phyloP scores from a whole-genome alignment of 106 monocot species.

The Dioscorea dumetorum region DNA sequence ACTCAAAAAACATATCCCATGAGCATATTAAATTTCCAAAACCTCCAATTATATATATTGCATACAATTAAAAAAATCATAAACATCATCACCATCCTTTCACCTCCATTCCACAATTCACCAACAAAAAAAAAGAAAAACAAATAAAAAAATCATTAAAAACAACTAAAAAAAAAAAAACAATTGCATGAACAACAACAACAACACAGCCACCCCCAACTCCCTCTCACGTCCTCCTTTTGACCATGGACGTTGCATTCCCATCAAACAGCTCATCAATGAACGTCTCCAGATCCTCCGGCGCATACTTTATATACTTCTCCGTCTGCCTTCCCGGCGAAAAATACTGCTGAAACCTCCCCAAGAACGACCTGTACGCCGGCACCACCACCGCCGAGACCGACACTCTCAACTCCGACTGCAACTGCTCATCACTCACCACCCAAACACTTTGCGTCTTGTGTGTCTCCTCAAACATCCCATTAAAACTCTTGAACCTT shows the following conservation, averaged over 20 bases:
- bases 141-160: too few relatives aligned
- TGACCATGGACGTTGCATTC: background rate
- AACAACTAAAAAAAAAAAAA: too few relatives aligned
- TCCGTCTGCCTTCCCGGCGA: constrained; percentile 9
- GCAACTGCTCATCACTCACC: constrained; percentile 14
- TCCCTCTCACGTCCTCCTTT: background rate
- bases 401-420: constrained; percentile 12
- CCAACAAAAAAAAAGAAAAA: too few relatives aligned
- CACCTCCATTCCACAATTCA: too few relatives aligned
- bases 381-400: constrained; percentile 16
- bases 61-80: too few relatives aligned
- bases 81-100: too few relatives aligned
- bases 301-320: constrained; percentile 14
- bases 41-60: too few relatives aligned
- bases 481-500: constrained; percentile 8
- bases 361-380: constrained; percentile 7
- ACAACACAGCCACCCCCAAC: too few relatives aligned
- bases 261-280: background rate
- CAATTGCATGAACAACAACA: too few relatives aligned
- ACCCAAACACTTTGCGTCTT: constrained; percentile 12
- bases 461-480: constrained; percentile 12
- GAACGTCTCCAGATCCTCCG: constrained; percentile 15
- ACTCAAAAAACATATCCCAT: too few relatives aligned
- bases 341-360: constrained; percentile 10
- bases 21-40: too few relatives aligned